Evolutionary conservation across 1,284 basidiomycete species (phyloP).

Genomic region (Sporisorium reilianum): DNA sequence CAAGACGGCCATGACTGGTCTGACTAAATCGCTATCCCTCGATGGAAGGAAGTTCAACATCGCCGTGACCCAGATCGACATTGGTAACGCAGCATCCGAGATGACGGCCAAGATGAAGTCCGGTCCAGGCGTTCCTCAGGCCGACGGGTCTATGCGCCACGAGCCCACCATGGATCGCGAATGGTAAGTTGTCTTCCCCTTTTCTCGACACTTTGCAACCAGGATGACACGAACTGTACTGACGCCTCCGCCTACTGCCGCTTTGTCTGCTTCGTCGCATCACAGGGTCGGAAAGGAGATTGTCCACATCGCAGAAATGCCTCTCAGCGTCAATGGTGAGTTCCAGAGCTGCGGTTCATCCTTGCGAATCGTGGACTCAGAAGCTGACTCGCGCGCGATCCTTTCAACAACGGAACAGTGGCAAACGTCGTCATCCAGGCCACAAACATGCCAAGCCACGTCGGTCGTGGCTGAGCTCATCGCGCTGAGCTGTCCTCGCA

Average conservation of each 20-base stretch:
- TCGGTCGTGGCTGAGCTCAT: constrained; percentile 48
- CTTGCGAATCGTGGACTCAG: neutral
- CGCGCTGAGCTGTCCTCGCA: neutral
- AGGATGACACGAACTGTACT: neutral
- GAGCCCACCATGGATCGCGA: constrained; percentile 57
- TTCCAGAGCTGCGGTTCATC: constrained; percentile 1
- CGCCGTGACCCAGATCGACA: constrained; percentile 57
- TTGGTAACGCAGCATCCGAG: constrained; percentile 59
- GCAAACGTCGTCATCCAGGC: constrained; percentile 51
- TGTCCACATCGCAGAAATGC: constrained; percentile 57
- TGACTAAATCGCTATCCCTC: constrained; percentile 54
- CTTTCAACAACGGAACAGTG: constrained; percentile 18
- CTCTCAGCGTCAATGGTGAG: constrained; percentile 56
- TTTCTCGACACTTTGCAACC: neutral
- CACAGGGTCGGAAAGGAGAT: constrained; percentile 50
- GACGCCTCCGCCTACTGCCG: neutral
- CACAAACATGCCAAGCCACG: constrained; percentile 56
- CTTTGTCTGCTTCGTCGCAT: neutral
- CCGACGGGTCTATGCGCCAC: constrained; percentile 49
- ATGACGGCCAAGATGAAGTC: constrained; percentile 55
- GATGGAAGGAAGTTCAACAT: constrained; percentile 57
- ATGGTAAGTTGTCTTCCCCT: constrained; percentile 16
- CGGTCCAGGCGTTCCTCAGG: constrained; percentile 52
- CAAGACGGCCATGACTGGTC: constrained; percentile 58
- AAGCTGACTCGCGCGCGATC: constrained; percentile 1